Evolutionary conservation across 2,329 filamentous ascomycete genomes (phyloP).

Genomic region (Dothiorella sarmentorum): DNA sequence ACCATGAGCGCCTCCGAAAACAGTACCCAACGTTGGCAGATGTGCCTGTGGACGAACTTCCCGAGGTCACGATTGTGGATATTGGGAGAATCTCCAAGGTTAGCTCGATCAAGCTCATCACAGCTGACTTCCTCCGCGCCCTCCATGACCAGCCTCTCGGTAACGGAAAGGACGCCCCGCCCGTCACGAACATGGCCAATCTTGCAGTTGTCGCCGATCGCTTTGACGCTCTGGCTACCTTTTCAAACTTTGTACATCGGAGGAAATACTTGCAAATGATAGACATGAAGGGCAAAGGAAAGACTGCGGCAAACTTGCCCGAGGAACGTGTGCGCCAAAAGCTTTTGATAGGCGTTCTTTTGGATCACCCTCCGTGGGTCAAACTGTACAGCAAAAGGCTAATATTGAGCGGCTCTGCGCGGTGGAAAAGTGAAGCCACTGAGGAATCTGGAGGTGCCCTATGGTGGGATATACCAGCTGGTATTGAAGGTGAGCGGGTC

Average conservation of each 20-base stretch:
- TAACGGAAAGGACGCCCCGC: constrained; percentile 36
- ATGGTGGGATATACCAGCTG: constrained; percentile 72
- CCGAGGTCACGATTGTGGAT: constrained; percentile 61
- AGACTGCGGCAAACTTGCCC: constrained; percentile 39
- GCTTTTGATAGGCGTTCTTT: constrained; percentile 62
- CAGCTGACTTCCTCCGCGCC: constrained; percentile 65
- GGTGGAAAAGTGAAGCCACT: constrained; percentile 46
- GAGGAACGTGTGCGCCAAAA: constrained; percentile 70
- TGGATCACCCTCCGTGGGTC: constrained; percentile 61
- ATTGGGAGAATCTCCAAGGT: constrained; percentile 65
- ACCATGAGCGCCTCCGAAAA: constrained; percentile 50
- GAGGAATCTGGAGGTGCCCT: constrained; percentile 44
- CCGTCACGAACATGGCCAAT: constrained; percentile 62
- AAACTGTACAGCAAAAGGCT: constrained; percentile 62
- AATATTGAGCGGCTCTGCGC: constrained; percentile 61
- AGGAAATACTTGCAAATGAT: constrained; percentile 42
- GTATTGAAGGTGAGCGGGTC: constrained; percentile 55
- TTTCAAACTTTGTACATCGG: constrained; percentile 53
- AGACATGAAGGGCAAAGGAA: constrained; percentile 44
- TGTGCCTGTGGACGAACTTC: constrained; percentile 53
- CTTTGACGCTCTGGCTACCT: constrained; percentile 61
- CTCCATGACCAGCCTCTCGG: constrained; percentile 56
- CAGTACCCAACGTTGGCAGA: constrained; percentile 49
- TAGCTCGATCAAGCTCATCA: constrained; percentile 58
- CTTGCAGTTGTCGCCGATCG: constrained; percentile 69